Percentiles rank a stretch among this genome's conserved stretches.
Evolutionary conservation across 108 stramenopile genomes (phyloP).

Genomic region (Pseudonitzschia multiseries): DNA sequence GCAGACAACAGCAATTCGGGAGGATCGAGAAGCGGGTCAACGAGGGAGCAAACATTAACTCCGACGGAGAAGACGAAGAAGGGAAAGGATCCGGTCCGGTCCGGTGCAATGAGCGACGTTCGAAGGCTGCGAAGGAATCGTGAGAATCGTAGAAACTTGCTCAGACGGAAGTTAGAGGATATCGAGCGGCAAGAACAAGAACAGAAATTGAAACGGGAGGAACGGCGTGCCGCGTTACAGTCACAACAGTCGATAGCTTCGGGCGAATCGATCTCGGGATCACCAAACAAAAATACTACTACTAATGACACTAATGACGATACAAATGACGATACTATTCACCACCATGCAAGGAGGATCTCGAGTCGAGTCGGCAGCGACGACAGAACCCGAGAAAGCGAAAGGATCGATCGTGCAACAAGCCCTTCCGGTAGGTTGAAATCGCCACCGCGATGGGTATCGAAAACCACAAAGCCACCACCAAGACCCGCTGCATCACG

Average conservation of each 20-base stretch:
- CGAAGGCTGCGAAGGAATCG: neutral
- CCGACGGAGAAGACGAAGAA: neutral
- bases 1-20: too few species aligned
- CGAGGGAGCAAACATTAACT: too few species aligned
- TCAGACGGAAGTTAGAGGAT: neutral
- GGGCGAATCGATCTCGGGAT: too few species aligned
- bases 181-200: conserved; percentile 5
- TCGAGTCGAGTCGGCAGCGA: neutral
- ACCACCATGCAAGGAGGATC: neutral
- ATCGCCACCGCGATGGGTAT: neutral
- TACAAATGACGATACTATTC: too few species aligned
- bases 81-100: neutral
- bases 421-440: neutral
- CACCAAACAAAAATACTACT: too few species aligned
- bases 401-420: neutral
- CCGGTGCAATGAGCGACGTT: neutral
- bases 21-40: too few species aligned
- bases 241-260: neutral
- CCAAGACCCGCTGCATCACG: neutral
- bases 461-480: neutral
- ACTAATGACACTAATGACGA: too few species aligned
- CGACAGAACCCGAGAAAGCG: neutral
- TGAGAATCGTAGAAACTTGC: neutral
- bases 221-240: neutral
- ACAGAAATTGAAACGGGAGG: neutral